phyloP scores from a whole-genome alignment of 768 basidiomycete genomes.

The Imleria badia region DNA sequence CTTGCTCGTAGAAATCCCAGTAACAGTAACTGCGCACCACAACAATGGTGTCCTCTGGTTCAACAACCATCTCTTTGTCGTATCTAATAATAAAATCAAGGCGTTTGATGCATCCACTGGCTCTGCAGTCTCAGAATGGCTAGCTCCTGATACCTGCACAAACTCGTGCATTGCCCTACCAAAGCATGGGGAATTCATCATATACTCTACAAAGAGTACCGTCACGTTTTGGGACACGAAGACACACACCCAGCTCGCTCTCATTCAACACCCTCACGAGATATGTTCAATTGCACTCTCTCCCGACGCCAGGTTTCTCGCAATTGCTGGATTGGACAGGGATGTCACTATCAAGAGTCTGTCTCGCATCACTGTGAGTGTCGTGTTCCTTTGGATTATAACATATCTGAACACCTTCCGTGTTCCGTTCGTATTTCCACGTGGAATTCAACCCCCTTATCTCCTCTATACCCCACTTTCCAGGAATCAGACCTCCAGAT shows the following conservation, averaged over 20 bases:
- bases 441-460: background rate
- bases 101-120: background rate
- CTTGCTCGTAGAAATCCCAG: background rate
- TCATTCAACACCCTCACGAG: background rate
- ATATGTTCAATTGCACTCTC: background rate
- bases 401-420: background rate
- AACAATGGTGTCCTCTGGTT: slow-evolving; percentile 8
- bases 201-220: background rate
- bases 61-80: background rate
- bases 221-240: background rate
- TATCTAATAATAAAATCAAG: background rate
- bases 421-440: background rate
- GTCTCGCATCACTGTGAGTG: background rate
- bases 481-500: background rate
- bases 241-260: background rate
- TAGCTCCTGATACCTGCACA: background rate
- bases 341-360: background rate
- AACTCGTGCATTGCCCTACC: background rate
- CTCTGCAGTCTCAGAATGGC: background rate
- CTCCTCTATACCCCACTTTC: background rate
- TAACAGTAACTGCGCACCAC: background rate
- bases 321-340: background rate
- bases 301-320: background rate
- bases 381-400: background rate
- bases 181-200: background rate